These are phyloP conservation scores for Flagelloscypha sp. DNA, from an alignment of 768 basidiomycete species.

Conservation along the genomic window DNA sequence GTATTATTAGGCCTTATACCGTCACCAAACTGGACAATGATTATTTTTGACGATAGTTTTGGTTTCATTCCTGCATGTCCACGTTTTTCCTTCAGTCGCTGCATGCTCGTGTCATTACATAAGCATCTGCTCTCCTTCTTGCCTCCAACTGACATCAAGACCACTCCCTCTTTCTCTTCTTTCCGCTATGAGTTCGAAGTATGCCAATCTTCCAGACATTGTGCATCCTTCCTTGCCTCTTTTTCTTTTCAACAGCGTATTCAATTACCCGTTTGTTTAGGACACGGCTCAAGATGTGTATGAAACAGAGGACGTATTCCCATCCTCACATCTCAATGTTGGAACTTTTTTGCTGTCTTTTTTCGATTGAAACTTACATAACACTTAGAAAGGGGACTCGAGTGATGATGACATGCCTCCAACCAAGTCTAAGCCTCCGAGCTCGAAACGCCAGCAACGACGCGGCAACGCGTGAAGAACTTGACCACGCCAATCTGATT, in stretches of 20 bases:
- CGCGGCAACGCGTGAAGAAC: slow-evolving; percentile 45
- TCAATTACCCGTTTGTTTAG: slow-evolving; percentile 29
- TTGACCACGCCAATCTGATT: slow-evolving; percentile 61
- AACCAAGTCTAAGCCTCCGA: slow-evolving; percentile 31
- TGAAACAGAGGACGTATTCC: slow-evolving; percentile 78
- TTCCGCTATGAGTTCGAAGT: slow-evolving; percentile 40
- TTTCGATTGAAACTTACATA: slow-evolving; percentile 2
- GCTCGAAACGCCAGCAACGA: slow-evolving; percentile 26
- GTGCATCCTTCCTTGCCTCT: slow-evolving; percentile 37
- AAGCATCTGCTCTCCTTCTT: no score
- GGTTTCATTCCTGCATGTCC: no score
- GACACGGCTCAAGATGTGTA: slow-evolving; percentile 90
- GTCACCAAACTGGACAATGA: no score
- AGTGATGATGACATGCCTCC: slow-evolving; percentile 55
- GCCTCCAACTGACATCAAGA: no score
- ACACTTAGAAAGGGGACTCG: slow-evolving; percentile 49
- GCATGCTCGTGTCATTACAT: no score
- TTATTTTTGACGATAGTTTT: no score
- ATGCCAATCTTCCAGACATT: slow-evolving; percentile 87
- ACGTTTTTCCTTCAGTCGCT: no score
- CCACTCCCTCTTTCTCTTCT: no score
- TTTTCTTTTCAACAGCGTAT: neutral
- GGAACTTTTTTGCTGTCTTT: neutral
- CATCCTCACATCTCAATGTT: slow-evolving; percentile 42
- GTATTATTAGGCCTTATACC: no score